phyloP scores from a whole-genome alignment of 2,329 filamentous ascomycete species.

The Clonostachys rhizophaga region DNA sequence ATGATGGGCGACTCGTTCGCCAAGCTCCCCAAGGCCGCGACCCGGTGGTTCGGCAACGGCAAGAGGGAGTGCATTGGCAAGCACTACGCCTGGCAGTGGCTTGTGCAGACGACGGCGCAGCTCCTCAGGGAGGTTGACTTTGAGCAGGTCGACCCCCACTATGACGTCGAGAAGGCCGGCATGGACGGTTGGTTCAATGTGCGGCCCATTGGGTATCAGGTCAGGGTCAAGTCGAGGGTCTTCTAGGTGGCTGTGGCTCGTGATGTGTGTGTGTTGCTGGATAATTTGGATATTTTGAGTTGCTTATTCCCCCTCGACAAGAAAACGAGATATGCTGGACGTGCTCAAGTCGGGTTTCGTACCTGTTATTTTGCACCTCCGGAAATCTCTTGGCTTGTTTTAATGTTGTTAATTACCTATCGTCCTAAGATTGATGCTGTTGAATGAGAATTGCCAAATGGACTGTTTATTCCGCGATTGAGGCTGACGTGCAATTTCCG shows the following conservation, averaged over 20 bases:
- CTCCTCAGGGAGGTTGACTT: constrained; percentile 41
- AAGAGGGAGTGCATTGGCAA: constrained; percentile 47
- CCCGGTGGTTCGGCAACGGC: constrained; percentile 47
- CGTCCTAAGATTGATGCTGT: too few relatives aligned
- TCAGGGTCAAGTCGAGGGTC: constrained; percentile 32
- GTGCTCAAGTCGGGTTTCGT: too few relatives aligned
- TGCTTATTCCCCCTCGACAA: too few relatives aligned
- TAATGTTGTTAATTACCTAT: too few relatives aligned
- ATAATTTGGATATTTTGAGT: too few relatives aligned
- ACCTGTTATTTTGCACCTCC: too few relatives aligned
- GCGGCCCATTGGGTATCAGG: constrained; percentile 38
- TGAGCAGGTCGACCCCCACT: constrained; percentile 30
- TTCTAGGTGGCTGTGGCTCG: background rate
- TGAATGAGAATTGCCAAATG: too few relatives aligned
- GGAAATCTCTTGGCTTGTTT: too few relatives aligned
- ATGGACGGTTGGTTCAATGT: constrained; percentile 47
- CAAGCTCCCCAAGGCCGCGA: constrained; percentile 34
- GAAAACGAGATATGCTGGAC: too few relatives aligned
- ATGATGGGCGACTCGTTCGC: constrained; percentile 42
- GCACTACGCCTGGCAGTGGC: constrained; percentile 43
- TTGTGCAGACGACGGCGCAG: constrained; percentile 31
- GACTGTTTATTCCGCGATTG: too few relatives aligned
- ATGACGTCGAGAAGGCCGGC: constrained; percentile 26
- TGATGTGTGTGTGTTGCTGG: too few relatives aligned
- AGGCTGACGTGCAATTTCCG: too few relatives aligned